Evolutionary conservation across 345 rosid genomes (phyloP).

Genomic region (Zanthoxylum bungeanum): DNA sequence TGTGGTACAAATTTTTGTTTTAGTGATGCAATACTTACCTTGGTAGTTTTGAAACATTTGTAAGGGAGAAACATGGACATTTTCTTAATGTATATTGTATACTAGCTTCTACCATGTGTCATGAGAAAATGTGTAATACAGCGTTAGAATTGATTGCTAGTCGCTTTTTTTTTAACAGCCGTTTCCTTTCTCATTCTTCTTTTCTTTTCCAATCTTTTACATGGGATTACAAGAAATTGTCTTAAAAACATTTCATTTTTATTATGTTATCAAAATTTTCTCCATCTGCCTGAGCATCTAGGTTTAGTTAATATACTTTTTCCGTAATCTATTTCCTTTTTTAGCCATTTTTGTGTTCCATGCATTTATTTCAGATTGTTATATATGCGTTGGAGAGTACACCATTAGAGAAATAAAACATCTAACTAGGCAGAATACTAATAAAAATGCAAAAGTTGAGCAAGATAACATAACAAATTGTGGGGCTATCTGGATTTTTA

Average conservation of each 20-base stretch:
- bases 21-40: not conserved
- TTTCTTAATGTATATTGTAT: not conserved
- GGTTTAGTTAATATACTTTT: not conserved
- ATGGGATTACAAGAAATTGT: not conserved
- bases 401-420: not conserved
- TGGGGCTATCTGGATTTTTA: not conserved
- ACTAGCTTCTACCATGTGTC: not conserved
- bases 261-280: not conserved
- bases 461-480: not conserved
- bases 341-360: not conserved
- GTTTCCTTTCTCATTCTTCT: not conserved
- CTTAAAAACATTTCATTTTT: not conserved
- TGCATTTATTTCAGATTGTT: too few relatives aligned
- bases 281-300: not conserved
- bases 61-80: not conserved
- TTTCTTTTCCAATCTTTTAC: not conserved
- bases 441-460: not conserved
- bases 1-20: not conserved
- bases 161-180: not conserved
- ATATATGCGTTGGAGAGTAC: not conserved
- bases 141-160: not conserved
- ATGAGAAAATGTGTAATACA: not conserved
- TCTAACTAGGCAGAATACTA: not conserved
- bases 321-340: too few relatives aligned
- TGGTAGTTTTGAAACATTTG: not conserved